Evolutionary conservation across 2,329 filamentous ascomycete genomes (phyloP), one percentile per base, ranked within the genome.

Genomic region (Aureobasidium sp.): DNA sequence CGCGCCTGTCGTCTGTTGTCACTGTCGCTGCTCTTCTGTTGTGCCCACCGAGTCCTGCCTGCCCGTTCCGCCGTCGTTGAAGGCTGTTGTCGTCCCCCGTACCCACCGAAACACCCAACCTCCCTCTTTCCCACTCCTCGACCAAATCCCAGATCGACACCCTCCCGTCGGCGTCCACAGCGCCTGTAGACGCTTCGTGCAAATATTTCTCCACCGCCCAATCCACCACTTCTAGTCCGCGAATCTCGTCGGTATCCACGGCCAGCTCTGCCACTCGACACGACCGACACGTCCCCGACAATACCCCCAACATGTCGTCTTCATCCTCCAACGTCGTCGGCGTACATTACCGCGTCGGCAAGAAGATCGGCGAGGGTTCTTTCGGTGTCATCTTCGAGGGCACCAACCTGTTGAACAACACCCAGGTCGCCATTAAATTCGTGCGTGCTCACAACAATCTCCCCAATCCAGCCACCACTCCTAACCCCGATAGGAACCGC

Each of bases 381-480:
- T 97, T 97, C 72, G 92, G 92, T 81, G 92, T 97, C 70, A 96
- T 97, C 73, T 97, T 97, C 71, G 92, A 97, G 78, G 94, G 94
- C 69, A 97, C 92, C 73, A 99, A 99, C 76, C 84, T 99, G 70
- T 83, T 99, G 76, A 99, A 99, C 82, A 97, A 96, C 78, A 94
- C 97, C 77, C 92, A 97, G 79, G 93, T 99, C 66, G 94, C 94
- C 72, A 99, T 99, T 82, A 99, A 99, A 82, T 99, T 99, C 79
- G 91, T 96, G 80, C 73, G 90, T 87, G 62, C 41, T 6, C 20
- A 14, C 17, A 31, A 9, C 27, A 15, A 39, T n/a, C 34, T 39
- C 49, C 20, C 20, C 14, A 27, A 9, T 25, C 29, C 17, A 36
- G 56, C 17, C 25, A 14, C 57, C 37, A 42, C 22, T 36, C 20